A percentile compares a stretch with the other conserved stretches of the same genome.
Conservation (phyloP, 2,329 filamentous ascomycete genomes). For the Aspergillus melleus region DNA sequence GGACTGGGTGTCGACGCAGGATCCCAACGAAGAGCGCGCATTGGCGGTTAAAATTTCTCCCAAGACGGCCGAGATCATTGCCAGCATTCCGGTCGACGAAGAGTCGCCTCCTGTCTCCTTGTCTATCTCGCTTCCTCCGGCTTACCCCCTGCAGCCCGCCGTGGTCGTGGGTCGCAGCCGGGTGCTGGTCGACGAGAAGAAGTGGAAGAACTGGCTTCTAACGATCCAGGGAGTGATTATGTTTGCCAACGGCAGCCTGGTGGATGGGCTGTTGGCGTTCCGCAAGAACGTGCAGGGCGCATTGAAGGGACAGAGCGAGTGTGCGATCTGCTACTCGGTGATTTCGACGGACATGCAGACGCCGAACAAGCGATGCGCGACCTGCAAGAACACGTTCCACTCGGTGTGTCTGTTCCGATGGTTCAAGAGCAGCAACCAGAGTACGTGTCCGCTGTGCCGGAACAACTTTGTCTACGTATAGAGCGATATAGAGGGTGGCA, state of each 20-base stretch:
- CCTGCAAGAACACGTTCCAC: conserved; percentile 94
- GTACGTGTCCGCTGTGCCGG: conserved; percentile 87
- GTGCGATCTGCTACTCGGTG: conserved; percentile 95
- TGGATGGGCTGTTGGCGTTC: conserved; percentile 84
- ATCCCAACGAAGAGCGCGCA: conserved; percentile 52
- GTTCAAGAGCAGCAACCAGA: conserved; percentile 92
- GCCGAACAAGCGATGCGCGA: conserved; percentile 86
- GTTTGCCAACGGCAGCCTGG: conserved; percentile 84
- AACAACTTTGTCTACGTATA: conserved; percentile 66
- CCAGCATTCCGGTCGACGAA: conserved; percentile 86
- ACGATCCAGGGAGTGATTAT: conserved; percentile 90
- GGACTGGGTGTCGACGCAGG: conserved; percentile 45
- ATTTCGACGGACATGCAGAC: conserved; percentile 85
- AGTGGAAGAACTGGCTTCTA: conserved; percentile 89
- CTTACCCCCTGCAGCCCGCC: conserved; percentile 80
- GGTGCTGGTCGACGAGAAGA: conserved; percentile 84
- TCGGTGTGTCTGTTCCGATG: conserved; percentile 88
- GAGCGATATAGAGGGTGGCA: neutral
- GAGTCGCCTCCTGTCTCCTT: conserved; percentile 78
- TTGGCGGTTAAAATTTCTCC: conserved; percentile 70
- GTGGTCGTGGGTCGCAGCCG: conserved; percentile 75
- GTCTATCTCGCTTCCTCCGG: conserved; percentile 73
- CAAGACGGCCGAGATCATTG: conserved; percentile 72
- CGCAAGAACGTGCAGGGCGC: conserved; percentile 82
- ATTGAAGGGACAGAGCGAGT: conserved; percentile 90